These are phyloP conservation scores for Exophiala bonariae DNA, from an alignment of 2,329 filamentous ascomycete species.

Conservation along the genomic window DNA sequence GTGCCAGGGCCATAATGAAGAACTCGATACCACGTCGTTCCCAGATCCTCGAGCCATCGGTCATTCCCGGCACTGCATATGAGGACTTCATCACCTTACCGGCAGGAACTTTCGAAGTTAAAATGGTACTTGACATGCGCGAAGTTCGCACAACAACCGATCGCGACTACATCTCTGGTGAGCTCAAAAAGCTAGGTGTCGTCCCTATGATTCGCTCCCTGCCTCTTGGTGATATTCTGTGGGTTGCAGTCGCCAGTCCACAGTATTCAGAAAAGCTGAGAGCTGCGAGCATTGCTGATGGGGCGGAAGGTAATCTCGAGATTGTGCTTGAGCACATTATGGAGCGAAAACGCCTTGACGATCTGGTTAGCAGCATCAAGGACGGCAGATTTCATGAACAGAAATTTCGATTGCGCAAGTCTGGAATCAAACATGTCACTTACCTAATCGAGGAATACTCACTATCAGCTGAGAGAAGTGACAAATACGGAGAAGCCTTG, in stretches of 20 bases:
- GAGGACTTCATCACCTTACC: slow-evolving; percentile 59
- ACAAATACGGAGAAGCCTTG: slow-evolving; percentile 66
- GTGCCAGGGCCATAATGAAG: not conserved
- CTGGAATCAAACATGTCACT: slow-evolving; percentile 72
- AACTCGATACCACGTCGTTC: not conserved
- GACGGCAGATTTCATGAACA: slow-evolving; percentile 82
- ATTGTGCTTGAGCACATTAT: slow-evolving; percentile 78
- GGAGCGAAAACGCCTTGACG: slow-evolving; percentile 77
- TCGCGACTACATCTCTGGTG: slow-evolving; percentile 73
- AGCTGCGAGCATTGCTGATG: slow-evolving; percentile 22
- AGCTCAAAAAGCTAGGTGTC: slow-evolving; percentile 67
- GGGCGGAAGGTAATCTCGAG: slow-evolving; percentile 59
- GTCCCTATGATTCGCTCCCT: slow-evolving; percentile 67
- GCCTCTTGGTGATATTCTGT: slow-evolving; percentile 73
- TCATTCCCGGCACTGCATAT: slow-evolving; percentile 1
- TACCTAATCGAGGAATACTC: slow-evolving; percentile 76
- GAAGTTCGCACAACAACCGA: slow-evolving; percentile 73
- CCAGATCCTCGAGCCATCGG: not conserved
- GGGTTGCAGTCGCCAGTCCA: slow-evolving; percentile 73
- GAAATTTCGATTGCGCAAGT: slow-evolving; percentile 74
- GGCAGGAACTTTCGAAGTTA: slow-evolving; percentile 68
- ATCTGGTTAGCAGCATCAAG: slow-evolving; percentile 77
- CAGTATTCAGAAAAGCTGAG: slow-evolving; percentile 53
- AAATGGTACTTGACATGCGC: slow-evolving; percentile 71
- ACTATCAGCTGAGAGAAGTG: slow-evolving; percentile 55